These are phyloP conservation scores for Tothia fuscella DNA, from an alignment of 2,329 filamentous ascomycete species.

Conservation along the genomic window DNA sequence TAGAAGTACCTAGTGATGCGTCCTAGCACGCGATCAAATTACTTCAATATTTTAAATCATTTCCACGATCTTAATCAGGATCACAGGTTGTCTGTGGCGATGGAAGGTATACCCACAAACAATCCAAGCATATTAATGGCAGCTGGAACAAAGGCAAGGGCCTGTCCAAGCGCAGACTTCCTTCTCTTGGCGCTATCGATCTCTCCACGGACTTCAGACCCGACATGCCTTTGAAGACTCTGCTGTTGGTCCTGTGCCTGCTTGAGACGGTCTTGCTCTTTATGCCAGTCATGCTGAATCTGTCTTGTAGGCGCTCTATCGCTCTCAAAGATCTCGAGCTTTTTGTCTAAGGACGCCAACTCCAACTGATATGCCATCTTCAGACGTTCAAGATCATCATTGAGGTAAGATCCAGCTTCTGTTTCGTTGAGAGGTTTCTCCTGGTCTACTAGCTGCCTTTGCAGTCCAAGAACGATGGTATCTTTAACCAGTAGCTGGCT, in stretches of 20 bases:
- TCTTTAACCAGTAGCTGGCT: conserved; percentile 8
- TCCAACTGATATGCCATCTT: neutral
- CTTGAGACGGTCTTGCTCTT: neutral
- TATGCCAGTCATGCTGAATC: neutral
- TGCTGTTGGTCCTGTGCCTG: neutral
- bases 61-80: too few relatives aligned
- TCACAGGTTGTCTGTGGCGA: too few relatives aligned
- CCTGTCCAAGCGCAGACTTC: neutral
- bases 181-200: neutral
- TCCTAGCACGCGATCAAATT: too few relatives aligned
- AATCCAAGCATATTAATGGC: neutral
- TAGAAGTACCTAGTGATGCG: too few relatives aligned
- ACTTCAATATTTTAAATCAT: too few relatives aligned
- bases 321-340: neutral
- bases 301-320: neutral
- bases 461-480: conserved; percentile 15
- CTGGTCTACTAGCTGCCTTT: conserved; percentile 16
- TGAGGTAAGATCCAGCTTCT: conserved; percentile 12
- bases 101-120: neutral
- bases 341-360: neutral
- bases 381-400: neutral
- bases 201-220: neutral
- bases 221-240: neutral
- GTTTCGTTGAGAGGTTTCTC: conserved; percentile 15
- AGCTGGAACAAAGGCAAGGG: neutral